Conservation (phyloP, 352 stramenopile genomes). For the Globisporangium yorkense region DNA sequence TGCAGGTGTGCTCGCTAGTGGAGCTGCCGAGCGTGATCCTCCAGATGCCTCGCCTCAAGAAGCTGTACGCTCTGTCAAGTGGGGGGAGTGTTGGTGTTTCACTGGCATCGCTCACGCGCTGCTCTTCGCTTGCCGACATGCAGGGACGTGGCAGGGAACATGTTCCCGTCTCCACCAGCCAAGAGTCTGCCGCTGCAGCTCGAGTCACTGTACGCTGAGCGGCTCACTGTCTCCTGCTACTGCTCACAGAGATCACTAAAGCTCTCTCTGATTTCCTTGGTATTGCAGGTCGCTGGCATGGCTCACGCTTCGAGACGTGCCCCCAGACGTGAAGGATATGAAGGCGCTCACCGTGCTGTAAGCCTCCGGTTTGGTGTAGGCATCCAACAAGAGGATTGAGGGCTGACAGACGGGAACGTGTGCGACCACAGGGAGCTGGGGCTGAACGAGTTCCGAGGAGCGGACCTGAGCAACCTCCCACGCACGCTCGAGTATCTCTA, state of each 20-base stretch:
- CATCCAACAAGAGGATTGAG: neutral
- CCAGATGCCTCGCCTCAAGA: conserved; percentile 25
- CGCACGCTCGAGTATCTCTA: conserved; percentile 21
- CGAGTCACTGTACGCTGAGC: conserved; percentile 13
- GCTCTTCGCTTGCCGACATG: neutral
- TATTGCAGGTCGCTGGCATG: conserved; percentile 2
- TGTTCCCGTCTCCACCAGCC: conserved; percentile 13
- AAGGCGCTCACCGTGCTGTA: conserved; percentile 18
- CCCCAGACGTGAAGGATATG: conserved; percentile 16
- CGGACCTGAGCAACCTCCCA: conserved; percentile 18
- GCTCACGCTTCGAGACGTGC: conserved; percentile 10
- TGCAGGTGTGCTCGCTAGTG: conserved; percentile 23
- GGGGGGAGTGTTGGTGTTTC: neutral
- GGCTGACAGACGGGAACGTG: neutral
- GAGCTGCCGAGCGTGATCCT: conserved; percentile 24
- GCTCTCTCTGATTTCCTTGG: neutral
- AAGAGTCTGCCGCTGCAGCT: conserved; percentile 18
- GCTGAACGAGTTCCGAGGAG: conserved; percentile 27
- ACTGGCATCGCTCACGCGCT: neutral
- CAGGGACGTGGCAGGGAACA: conserved; percentile 20
- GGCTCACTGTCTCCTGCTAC: neutral
- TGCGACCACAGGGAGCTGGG: conserved; percentile 22
- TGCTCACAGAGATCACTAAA: neutral
- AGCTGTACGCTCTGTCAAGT: conserved; percentile 16
- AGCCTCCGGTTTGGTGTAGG: neutral